A percentile compares a stretch with the other conserved stretches of the same genome.
phyloP scores from a whole-genome alignment of 1,284 basidiomycete genomes.

The Coriolopsis trogii region DNA sequence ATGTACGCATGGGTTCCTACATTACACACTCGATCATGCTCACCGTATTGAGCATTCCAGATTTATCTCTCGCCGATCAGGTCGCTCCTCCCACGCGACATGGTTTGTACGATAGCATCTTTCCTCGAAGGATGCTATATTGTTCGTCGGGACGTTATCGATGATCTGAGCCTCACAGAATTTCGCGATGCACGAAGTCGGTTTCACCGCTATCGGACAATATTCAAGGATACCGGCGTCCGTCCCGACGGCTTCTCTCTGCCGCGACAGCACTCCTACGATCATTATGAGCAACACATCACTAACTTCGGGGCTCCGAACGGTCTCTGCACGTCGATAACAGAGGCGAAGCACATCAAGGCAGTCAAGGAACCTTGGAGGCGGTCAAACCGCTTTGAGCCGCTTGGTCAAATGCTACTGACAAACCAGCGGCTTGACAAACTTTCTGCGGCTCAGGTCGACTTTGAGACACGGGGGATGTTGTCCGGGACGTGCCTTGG shows the following conservation, averaged over 20 bases:
- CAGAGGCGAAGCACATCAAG: constrained; percentile 29
- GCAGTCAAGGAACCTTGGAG: constrained; percentile 32
- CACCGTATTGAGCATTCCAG: background rate
- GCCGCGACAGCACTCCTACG: background rate
- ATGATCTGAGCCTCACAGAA: background rate
- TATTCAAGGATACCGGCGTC: background rate
- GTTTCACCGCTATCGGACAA: background rate
- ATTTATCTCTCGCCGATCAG: background rate
- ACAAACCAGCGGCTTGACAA: constrained; percentile 27
- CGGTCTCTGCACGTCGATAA: constrained; percentile 28
- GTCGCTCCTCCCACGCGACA: background rate
- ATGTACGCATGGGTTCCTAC: background rate
- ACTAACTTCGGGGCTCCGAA: background rate
- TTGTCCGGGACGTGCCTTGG: background rate
- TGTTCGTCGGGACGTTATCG: background rate
- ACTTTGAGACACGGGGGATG: background rate
- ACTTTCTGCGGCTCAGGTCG: constrained; percentile 13
- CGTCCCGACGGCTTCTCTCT: background rate
- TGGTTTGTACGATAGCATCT: background rate
- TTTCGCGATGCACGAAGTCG: background rate
- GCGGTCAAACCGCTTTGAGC: constrained; percentile 19
- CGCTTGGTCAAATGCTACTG: constrained; percentile 28
- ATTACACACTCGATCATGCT: too few relatives aligned
- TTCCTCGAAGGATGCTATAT: background rate
- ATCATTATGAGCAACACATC: background rate